These are phyloP conservation scores for Acer campestre DNA, from an alignment of 345 rosid genomes.

Conservation along the genomic window DNA sequence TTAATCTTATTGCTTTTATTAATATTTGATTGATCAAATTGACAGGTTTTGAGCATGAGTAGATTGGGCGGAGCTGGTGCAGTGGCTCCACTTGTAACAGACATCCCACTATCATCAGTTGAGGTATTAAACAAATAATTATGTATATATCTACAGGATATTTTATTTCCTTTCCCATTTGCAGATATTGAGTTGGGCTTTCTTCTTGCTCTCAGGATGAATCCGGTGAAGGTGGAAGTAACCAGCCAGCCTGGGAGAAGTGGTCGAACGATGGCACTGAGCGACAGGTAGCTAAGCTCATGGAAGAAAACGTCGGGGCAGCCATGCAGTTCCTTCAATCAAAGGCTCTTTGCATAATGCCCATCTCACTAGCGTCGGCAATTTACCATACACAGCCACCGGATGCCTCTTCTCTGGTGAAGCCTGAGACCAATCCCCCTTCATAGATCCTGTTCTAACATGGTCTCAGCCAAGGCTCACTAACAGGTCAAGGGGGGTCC, in stretches of 20 bases:
- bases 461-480: constrained; percentile 27
- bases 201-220: constrained; percentile 59
- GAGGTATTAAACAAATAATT: constrained; percentile 56
- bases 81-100: constrained; percentile 97
- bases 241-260: constrained; percentile 94
- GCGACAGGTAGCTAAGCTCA: constrained; percentile 88
- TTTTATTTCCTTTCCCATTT: constrained; percentile 7
- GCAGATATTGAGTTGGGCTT: constrained; percentile 12
- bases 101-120: constrained; percentile 85
- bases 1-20: neutral
- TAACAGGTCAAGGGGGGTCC: constrained; percentile 29
- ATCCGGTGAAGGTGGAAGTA: constrained; percentile 75
- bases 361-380: constrained; percentile 88
- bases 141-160: neutral
- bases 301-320: constrained; percentile 97
- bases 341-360: constrained; percentile 99
- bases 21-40: constrained; percentile 28
- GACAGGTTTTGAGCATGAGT: constrained; percentile 98
- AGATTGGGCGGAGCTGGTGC: constrained; percentile 98
- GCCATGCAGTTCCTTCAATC: constrained; percentile 99
- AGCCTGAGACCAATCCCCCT: constrained; percentile 78
- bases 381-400: constrained; percentile 85
- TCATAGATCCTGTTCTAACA: constrained; percentile 38
- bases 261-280: constrained; percentile 98
- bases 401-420: constrained; percentile 70